Percentiles rank a stretch among this genome's conserved stretches.
Conservation (phyloP, 139 green algal species). For the Coccomyxa sp. region DNA sequence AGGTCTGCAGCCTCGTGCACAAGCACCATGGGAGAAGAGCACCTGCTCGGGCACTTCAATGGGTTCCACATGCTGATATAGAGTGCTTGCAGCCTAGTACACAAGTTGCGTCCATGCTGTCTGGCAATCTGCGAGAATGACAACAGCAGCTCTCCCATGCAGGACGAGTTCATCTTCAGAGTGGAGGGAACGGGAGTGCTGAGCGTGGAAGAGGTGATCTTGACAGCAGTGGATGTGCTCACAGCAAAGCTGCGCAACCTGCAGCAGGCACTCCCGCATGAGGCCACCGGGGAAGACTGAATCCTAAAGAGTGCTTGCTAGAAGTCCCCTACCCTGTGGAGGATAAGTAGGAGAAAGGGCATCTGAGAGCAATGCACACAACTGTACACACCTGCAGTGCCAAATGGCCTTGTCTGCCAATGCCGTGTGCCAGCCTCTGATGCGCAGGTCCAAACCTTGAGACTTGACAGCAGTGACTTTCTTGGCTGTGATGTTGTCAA, state of each 20-base stretch:
- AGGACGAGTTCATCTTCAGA: slow-evolving; percentile 90
- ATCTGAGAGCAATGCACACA: too few relatives aligned
- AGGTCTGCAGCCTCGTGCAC: background rate
- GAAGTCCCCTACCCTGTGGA: slow-evolving; percentile 50
- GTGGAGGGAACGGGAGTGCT: slow-evolving; percentile 85
- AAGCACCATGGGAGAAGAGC: background rate
- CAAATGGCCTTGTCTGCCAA: too few relatives aligned
- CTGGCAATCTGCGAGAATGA: background rate
- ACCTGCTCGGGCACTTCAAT: background rate
- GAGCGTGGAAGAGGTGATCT: slow-evolving; percentile 59
- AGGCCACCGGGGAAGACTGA: too few relatives aligned
- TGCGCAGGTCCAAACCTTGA: too few relatives aligned
- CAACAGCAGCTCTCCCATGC: background rate
- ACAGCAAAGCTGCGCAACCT: slow-evolving; percentile 58
- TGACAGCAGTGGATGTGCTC: slow-evolving; percentile 63
- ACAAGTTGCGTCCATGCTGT: background rate
- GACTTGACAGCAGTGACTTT: too few relatives aligned
- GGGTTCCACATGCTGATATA: background rate
- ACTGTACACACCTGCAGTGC: too few relatives aligned
- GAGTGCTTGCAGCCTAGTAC: background rate
- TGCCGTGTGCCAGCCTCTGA: too few relatives aligned
- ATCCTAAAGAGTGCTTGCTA: too few relatives aligned
- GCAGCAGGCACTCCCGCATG: background rate
- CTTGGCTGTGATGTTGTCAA: too few relatives aligned
- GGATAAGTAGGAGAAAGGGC: too few relatives aligned